Base-by-base conservation (phyloP, 257 asterid species). In the Verbena officinalis region DNA sequence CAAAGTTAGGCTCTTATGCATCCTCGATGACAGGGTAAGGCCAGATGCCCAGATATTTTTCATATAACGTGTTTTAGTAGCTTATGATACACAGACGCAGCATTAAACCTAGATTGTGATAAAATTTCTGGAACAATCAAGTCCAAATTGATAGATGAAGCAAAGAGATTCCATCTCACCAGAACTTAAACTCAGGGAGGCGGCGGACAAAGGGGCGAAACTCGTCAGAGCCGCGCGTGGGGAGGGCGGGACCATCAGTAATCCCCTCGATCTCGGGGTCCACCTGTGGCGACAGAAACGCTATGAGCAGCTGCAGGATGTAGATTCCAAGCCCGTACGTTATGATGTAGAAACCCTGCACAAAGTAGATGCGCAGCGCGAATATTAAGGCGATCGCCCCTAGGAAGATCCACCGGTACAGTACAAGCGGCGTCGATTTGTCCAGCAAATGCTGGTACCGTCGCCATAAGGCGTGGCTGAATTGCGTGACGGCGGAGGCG, bases 161-260 rank as follows among this genome's bases (percentile, higher is more conserved):
- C 60, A 64, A 55, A 12, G 21, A 23, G 53, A 67, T 58, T 42
- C 7, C 30, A 38, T 12, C 76, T 67, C 51, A 91, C 98, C 99
- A 94, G 86, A 94, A 94, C 83, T 94, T 94, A 72, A 94, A 94
- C 77, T 90, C 99, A 19, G 98, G 97, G 22, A 94, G 88, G 68
- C 98, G 96, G 67, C 99, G 96, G 59, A 94, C 96, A 74, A 94
- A 90, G 56, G 99, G 99, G 67, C 99, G 96, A 66, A 94, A 94
- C 93, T 94, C 99, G 43, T 94, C 99, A 71, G 96, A 84, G 72
- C 96, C 95, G 38, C 89, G 95, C 50, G 93, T 84, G 44, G 99
- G 99, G 65, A 90, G 90, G 24, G 80, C 34, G 31, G 97, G 96
- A 9, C 88, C 99, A 55, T 78, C 93, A 12, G 27, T 20, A 13